Evolutionary conservation across 2,329 filamentous ascomycete species (phyloP).

Genomic region (Lachnellula cervina): DNA sequence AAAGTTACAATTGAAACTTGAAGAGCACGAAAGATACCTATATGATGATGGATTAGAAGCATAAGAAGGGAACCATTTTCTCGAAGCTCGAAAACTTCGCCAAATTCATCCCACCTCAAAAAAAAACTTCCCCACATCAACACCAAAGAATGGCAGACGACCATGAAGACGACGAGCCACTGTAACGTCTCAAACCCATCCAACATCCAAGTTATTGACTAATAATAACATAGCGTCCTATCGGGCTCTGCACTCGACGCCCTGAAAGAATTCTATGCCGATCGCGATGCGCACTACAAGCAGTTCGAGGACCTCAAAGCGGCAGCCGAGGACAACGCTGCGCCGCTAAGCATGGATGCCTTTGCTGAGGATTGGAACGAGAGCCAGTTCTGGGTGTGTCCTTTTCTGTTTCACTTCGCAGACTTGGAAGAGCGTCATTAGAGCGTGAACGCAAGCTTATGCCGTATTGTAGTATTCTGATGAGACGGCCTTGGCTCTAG

Average conservation of each 20-base stretch:
- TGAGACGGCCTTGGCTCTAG: slow-evolving; percentile 60
- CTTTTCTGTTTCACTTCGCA: not conserved
- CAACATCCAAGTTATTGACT: not conserved
- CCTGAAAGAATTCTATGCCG: slow-evolving; percentile 69
- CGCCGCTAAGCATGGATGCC: slow-evolving; percentile 55
- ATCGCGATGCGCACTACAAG: slow-evolving; percentile 61
- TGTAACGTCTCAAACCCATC: not conserved
- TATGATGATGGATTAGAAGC: not conserved
- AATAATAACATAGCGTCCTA: slow-evolving; percentile 45
- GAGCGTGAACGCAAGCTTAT: not conserved
- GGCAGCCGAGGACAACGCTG: slow-evolving; percentile 51
- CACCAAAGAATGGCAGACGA: slow-evolving; percentile 7
- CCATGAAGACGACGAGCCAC: slow-evolving; percentile 6
- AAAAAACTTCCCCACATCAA: not conserved
- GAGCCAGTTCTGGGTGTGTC: slow-evolving; percentile 73
- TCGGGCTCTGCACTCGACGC: slow-evolving; percentile 62
- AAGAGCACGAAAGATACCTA: not conserved
- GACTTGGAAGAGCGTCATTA: too few species aligned
- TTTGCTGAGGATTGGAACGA: slow-evolving; percentile 82
- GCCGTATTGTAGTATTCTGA: slow-evolving; percentile 57
- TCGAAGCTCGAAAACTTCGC: not conserved
- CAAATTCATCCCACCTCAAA: slow-evolving; percentile 2
- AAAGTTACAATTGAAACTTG: too few species aligned
- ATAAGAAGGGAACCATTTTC: not conserved
- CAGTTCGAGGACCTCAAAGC: slow-evolving; percentile 64